These are phyloP conservation scores for Clitocybe nebularis DNA, from an alignment of 1,284 basidiomycete genomes.

Conservation along the genomic window DNA sequence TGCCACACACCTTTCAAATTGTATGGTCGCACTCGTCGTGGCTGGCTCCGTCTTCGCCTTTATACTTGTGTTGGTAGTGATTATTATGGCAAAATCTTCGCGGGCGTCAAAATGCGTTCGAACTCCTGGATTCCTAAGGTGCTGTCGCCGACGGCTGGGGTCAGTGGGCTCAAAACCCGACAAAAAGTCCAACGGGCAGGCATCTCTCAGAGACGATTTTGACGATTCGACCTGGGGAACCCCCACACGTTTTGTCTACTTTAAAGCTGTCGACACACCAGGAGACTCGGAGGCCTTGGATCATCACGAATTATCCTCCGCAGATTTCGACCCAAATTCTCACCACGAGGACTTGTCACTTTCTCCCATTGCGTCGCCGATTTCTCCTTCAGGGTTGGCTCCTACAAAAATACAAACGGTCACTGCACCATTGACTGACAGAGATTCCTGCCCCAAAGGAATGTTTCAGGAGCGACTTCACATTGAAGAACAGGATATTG, in stretches of 20 bases:
- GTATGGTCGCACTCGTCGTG: constrained; percentile 11
- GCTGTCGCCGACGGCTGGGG: constrained; percentile 7
- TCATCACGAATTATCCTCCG: constrained; percentile 1
- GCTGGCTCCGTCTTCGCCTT: constrained; percentile 9
- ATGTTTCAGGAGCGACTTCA: constrained; percentile 20
- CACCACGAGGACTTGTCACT: background rate
- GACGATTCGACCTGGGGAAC: constrained; percentile 15
- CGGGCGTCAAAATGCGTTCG: background rate
- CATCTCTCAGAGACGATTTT: constrained; percentile 7
- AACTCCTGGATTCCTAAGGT: constrained; percentile 9
- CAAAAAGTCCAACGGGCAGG: constrained; percentile 6
- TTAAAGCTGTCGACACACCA: constrained; percentile 10
- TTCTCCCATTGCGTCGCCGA: too few species aligned
- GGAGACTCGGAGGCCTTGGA: background rate
- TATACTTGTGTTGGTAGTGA: constrained; percentile 5
- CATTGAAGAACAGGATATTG: constrained; percentile 28
- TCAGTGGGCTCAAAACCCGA: background rate
- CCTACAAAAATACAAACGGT: background rate
- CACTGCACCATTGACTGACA: background rate
- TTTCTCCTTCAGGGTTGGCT: background rate
- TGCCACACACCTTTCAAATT: constrained; percentile 6
- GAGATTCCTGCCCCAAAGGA: background rate
- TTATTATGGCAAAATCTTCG: constrained; percentile 12
- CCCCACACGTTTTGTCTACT: constrained; percentile 13
- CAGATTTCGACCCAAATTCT: background rate